Base-by-base conservation (phyloP, 805 yeast species). In the Starmerella roubikii region DNA sequence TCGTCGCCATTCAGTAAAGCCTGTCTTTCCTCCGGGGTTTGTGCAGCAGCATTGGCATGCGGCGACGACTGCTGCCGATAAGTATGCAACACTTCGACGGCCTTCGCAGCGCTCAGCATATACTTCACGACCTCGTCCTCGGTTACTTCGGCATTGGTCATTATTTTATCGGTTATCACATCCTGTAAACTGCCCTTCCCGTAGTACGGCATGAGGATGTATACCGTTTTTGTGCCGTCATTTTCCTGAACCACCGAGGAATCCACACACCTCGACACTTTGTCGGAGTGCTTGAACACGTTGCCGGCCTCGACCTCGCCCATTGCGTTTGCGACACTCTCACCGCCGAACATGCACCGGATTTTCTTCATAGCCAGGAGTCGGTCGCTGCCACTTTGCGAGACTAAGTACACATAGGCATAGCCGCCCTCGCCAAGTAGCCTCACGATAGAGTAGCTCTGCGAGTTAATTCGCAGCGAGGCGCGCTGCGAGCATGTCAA, bases 391-490 rank as follows among this genome's bases (percentile, higher is more conserved):
- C 66, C 61, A 20, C 64, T 56, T 32, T 54, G 53, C 46, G 73
- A 66, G 3, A 85, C 93, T 18, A 84, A 62, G 53, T 86, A 86
- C 8, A 83, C 94, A 50, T 79, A 84, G 0, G 93, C 77, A 54
- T 79, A 80, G 12, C 91, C 93, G 2, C 94, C 93, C 61, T 85
- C 96, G 9, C 94, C 94, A 6, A 86, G 62, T n/a, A 86, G 66
- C 42, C 73, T 68, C 38, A 74, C 60, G 15, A 86, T 77, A 50
- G 64, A 66, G 61, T 78, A 81, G 34, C 64, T 63, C 27, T 71
- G 66, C 39, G 72, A 71, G 55, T 80, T 79, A 46, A 86, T 71
- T 1, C 15, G 33, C 10, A 30, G 60, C 8, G 67, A 66, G 1
- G 91, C 86, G 13, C 71, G 42, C 35, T 56, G 57, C 40, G 60